A percentile compares a stretch with the other conserved stretches of the same genome.
These are phyloP conservation scores for Solanum chmielewskii DNA, from an alignment of 257 asterid species.

Conservation along the genomic window DNA sequence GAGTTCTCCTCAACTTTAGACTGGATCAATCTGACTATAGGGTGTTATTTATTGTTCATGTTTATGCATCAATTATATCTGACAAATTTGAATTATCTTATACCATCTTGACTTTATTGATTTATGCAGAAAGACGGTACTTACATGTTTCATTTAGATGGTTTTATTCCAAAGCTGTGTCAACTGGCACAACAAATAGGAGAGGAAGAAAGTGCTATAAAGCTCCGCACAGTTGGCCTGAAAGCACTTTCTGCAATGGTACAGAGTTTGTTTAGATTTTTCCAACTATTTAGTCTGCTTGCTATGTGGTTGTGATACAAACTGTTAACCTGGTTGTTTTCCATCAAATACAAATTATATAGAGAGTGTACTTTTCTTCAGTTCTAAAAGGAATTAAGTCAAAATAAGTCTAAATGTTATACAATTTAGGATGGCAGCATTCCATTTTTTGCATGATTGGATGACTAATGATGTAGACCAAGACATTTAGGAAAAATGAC, in stretches of 20 bases:
- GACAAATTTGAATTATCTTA: not conserved
- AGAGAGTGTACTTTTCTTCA: not conserved
- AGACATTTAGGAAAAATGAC: not conserved
- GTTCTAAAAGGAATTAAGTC: not conserved
- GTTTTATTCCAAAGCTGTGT: conserved; percentile 81
- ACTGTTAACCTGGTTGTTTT: not conserved
- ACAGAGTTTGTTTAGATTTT: conserved; percentile 3
- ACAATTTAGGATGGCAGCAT: not conserved
- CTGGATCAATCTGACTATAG: not conserved
- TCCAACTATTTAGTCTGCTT: not conserved
- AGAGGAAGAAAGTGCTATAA: conserved; percentile 51
- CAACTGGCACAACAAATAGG: conserved; percentile 89
- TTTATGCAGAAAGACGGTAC: conserved; percentile 72
- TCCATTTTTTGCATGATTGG: not conserved
- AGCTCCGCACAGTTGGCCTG: conserved; percentile 57
- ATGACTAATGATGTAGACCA: not conserved
- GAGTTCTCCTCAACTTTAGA: not conserved
- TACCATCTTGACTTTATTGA: conserved; percentile 2
- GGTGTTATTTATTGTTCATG: not conserved
- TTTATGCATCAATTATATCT: not conserved
- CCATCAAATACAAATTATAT: not conserved
- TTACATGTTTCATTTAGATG: conserved; percentile 81
- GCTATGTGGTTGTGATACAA: not conserved
- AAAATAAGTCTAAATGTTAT: not conserved
- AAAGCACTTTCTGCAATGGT: conserved; percentile 92